Evolutionary conservation across 495 filamentous ascomycete genomes (phyloP).

Genomic region (Penicillium macrosclerotiorum): DNA sequence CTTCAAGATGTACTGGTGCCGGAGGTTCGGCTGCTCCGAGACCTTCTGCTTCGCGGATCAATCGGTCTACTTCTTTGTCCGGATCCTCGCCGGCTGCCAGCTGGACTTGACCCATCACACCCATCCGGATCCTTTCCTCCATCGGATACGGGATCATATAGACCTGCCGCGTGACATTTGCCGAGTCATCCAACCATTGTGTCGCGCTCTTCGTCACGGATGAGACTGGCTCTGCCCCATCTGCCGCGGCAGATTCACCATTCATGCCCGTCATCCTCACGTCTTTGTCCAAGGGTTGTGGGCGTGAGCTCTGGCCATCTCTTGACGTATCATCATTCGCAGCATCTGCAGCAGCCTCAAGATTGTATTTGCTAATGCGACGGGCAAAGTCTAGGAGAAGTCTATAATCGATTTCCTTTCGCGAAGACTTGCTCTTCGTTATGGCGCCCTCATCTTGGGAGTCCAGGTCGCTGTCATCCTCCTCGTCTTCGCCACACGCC

Average conservation of each 20-base stretch:
- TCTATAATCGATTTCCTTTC: slow-evolving; percentile 44
- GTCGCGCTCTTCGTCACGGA: slow-evolving; percentile 45
- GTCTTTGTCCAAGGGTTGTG: slow-evolving; percentile 22
- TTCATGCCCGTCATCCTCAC: slow-evolving; percentile 32
- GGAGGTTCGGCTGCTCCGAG: slow-evolving; percentile 31
- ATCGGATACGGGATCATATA: slow-evolving; percentile 49
- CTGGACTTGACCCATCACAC: slow-evolving; percentile 47
- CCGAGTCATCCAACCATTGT: slow-evolving; percentile 46
- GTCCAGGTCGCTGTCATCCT: slow-evolving; percentile 30
- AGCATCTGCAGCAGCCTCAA: slow-evolving; percentile 46
- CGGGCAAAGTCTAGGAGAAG: slow-evolving; percentile 46
- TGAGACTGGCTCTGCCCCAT: slow-evolving; percentile 35
- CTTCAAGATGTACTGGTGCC: slow-evolving; percentile 14
- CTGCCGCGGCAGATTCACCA: slow-evolving; percentile 16
- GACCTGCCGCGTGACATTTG: slow-evolving; percentile 40
- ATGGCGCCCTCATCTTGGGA: slow-evolving; percentile 21
- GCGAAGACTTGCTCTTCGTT: neutral
- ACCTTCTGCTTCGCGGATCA: slow-evolving; percentile 44
- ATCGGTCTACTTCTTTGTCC: slow-evolving; percentile 42
- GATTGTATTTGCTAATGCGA: slow-evolving; percentile 49
- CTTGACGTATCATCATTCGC: slow-evolving; percentile 19
- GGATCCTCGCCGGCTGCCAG: slow-evolving; percentile 35
- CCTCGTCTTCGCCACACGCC: slow-evolving; percentile 30
- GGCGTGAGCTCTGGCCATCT: slow-evolving; percentile 17
- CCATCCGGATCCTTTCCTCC: slow-evolving; percentile 49